These are phyloP conservation scores for Trichoderma aggressivum DNA, from an alignment of 2,329 filamentous ascomycete species.

Conservation along the genomic window DNA sequence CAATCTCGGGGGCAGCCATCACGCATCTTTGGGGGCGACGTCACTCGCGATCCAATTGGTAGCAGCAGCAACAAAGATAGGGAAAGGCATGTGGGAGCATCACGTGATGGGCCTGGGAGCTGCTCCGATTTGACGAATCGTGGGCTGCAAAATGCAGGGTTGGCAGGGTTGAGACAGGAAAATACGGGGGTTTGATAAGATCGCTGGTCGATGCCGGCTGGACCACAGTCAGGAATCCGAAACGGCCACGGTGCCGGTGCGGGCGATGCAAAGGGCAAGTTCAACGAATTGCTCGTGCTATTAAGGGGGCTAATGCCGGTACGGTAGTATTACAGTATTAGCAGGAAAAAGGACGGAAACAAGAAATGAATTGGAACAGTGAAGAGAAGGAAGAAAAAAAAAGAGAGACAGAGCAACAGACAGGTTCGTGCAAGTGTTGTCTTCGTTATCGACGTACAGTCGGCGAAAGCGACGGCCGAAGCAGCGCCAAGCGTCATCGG, in stretches of 20 bases:
- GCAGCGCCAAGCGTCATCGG: background rate
- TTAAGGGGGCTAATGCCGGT: background rate
- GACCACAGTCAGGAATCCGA: background rate
- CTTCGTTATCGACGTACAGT: background rate
- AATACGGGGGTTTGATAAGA: slow-evolving; percentile 2
- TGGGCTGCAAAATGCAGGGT: background rate
- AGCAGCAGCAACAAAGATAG: background rate
- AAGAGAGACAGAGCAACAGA: background rate
- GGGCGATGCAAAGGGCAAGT: background rate
- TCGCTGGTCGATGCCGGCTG: background rate
- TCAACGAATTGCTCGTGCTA: background rate
- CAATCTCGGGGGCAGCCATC: background rate
- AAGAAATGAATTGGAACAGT: background rate
- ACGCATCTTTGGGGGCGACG: background rate
- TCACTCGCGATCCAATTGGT: background rate
- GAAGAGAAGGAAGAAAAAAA: background rate
- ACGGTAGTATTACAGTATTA: background rate
- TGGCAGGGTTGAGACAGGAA: too few species aligned
- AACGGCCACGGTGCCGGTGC: slow-evolving; percentile 12
- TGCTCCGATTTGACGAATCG: slow-evolving; percentile 10
- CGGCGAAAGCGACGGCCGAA: slow-evolving; percentile 4
- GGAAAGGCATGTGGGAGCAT: background rate
- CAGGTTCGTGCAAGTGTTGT: background rate
- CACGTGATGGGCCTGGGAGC: slow-evolving; percentile 2
- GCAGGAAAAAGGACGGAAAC: background rate